Evolutionary conservation across 2,329 filamentous ascomycete genomes (phyloP).

Genomic region (Penicillium expansum): DNA sequence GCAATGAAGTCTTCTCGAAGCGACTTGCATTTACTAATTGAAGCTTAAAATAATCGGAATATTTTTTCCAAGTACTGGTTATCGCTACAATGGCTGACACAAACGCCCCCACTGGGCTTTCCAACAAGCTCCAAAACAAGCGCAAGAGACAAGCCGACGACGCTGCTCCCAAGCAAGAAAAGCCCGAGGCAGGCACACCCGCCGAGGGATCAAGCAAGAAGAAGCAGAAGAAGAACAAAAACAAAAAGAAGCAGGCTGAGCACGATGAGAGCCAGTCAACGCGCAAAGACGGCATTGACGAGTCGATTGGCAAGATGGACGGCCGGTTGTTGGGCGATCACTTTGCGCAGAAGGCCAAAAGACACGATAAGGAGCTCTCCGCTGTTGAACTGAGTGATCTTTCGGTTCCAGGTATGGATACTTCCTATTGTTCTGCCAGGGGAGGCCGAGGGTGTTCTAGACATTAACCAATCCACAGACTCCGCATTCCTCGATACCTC

Average conservation of each 20-base stretch:
- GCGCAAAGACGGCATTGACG: slow-evolving; percentile 71
- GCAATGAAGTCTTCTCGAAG: slow-evolving; percentile 8
- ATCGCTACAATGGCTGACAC: slow-evolving; percentile 22
- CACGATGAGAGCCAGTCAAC: slow-evolving; percentile 30
- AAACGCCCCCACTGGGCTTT: slow-evolving; percentile 25
- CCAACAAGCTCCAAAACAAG: slow-evolving; percentile 40
- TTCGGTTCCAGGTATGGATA: slow-evolving; percentile 66
- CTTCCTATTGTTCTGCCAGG: not conserved
- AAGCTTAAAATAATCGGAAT: not conserved
- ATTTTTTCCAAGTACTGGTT: not conserved
- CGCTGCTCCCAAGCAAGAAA: slow-evolving; percentile 17
- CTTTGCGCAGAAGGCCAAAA: slow-evolving; percentile 71
- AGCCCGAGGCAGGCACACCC: slow-evolving; percentile 19
- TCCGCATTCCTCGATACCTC: slow-evolving; percentile 77
- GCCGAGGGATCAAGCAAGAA: slow-evolving; percentile 35
- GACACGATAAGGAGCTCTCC: slow-evolving; percentile 78
- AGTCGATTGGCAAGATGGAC: slow-evolving; percentile 78
- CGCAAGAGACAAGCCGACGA: slow-evolving; percentile 41
- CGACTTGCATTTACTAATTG: slow-evolving; percentile 11
- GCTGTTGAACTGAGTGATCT: slow-evolving; percentile 80
- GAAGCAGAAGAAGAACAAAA: slow-evolving; percentile 30
- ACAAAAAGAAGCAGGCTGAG: slow-evolving; percentile 26
- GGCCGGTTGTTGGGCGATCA: slow-evolving; percentile 79
- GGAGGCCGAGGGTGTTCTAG: not conserved
- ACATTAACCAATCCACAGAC: slow-evolving; percentile 47